A percentile compares a stretch with the other conserved stretches of the same genome.
phyloP scores from a whole-genome alignment of 1,139 yeast species.

The Blastobotrys ciferrii region DNA sequence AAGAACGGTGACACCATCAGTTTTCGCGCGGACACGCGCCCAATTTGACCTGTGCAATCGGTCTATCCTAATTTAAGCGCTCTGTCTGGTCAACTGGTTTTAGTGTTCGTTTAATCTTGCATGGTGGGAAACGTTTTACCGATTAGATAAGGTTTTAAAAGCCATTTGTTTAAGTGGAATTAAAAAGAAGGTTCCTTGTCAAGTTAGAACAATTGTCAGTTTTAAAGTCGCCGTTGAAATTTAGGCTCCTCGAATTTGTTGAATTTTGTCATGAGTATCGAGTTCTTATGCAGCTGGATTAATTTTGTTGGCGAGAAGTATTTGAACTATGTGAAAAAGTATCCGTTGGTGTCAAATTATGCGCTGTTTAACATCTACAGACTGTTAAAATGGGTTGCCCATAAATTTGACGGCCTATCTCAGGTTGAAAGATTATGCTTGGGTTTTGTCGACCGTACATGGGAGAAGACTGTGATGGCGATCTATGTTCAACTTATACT shows the following conservation, averaged over 20 bases:
- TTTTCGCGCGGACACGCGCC: too few relatives aligned
- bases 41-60: too few relatives aligned
- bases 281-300: background rate
- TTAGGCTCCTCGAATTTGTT: too few relatives aligned
- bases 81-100: too few relatives aligned
- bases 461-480: background rate
- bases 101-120: too few relatives aligned
- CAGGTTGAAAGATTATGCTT: constrained; percentile 12
- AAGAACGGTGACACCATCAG: too few relatives aligned
- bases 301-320: constrained; percentile 8
- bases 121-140: background rate
- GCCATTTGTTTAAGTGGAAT: background rate
- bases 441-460: background rate
- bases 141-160: background rate
- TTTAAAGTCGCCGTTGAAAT: too few relatives aligned
- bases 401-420: constrained; percentile 2
- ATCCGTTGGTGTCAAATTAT: background rate
- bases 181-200: too few relatives aligned
- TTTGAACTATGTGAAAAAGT: background rate
- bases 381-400: constrained; percentile 10
- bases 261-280: background rate
- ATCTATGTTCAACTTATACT: constrained; percentile 1
- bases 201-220: too few relatives aligned
- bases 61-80: too few relatives aligned
- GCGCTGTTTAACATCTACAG: background rate